Base-by-base conservation (phyloP, 768 basidiomycete species). In the Pholiota conissans region DNA sequence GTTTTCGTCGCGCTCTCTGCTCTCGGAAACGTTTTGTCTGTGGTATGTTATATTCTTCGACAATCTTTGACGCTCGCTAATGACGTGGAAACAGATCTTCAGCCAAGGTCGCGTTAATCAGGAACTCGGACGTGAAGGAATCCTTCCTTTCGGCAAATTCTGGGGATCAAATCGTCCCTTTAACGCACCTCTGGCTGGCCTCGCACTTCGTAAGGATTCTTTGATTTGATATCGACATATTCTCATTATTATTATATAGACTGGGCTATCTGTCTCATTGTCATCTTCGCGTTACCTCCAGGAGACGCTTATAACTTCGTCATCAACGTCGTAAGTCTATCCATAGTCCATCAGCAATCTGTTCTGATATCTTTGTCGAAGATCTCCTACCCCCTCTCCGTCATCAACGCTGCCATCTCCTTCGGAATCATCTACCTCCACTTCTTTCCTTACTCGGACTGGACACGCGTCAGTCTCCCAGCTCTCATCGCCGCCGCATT, bases 291-390 rank as follows among this genome's bases (percentile, higher is more conserved):
- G 11, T 68, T 76, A 0, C 88, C 88, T 0, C 78, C 86, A 0
- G 87, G 87, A 7, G 87, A 89, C 59, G 85, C 86, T 0, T 90
- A 85, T 65, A 77, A 79, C 54, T 86, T 90, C 67, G 76, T 84
- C 37, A 71, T 86, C 63, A 84, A 83, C 65, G 68, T 75, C 65
- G 85, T 84, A 64, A 48, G 84, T 69, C 32, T 24, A 20, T 20
- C 26, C n/a, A n/a, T n/a, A n/a, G n/a, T n/a, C n/a, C n/a, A n/a
- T n/a, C n/a, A n/a, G n/a, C n/a, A n/a, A n/a, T n/a, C n/a, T n/a
- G 30, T 32, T 32, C 30, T 32, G 13, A 13, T 32, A 13, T 6
- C 13, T 32, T 32, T 32, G 13, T 32, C 29, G 0, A 53, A 75
- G 71, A 72, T 74, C 20, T 78, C 80, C 0, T 84, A 83, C 61